Evolutionary conservation across 1,284 basidiomycete species (phyloP), one percentile per base, ranked within the genome.

Genomic region (Psilocybe mexicana): DNA sequence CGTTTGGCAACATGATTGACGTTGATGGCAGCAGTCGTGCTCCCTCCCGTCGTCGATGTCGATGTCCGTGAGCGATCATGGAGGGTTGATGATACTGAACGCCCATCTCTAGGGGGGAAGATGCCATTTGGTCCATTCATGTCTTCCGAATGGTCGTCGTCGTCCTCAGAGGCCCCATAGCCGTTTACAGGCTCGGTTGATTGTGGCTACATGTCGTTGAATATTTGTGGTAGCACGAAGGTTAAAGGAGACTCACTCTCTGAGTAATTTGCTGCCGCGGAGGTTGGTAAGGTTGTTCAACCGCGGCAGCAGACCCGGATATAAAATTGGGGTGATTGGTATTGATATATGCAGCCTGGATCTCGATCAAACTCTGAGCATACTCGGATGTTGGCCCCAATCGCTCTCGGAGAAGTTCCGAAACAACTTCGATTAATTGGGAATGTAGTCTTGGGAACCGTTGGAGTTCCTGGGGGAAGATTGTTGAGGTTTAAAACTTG

Each of bases 311-410:
- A 43, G 88, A 88, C 14, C 88, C 86, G 40, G 84, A 79, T 60
- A 94, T 88, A 73, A 96, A 96, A 36, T 83, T 82, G n/a, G 94
- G 94, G 69, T 97, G 94, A 72, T 96, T 97, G 57, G 96, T 98
- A 76, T 99, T 99, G 82, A 99, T 99, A 74, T 99, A 99, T 10
- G 97, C 96, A 0, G 94, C 94, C 75, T 99, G 97, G 57, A 99
- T 99, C 65, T 91, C 86, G 68, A 99, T 98, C 65, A 99, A 79
- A 69, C 93, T 96, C 67, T 95, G 92, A 2, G 96, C 93, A 72
- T 99, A 99, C 44, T 96, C 93, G 1, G 93, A 95, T 0, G 97
- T 98, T 1, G 97, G 97, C 0, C 96, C 95, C 6, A 99, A 84
- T 14, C 97, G 87, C 75, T 99, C 97, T 55, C 95, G 86, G 43